Conservation (phyloP, 305 asterid species). For the Fraxinus latifolia region DNA sequence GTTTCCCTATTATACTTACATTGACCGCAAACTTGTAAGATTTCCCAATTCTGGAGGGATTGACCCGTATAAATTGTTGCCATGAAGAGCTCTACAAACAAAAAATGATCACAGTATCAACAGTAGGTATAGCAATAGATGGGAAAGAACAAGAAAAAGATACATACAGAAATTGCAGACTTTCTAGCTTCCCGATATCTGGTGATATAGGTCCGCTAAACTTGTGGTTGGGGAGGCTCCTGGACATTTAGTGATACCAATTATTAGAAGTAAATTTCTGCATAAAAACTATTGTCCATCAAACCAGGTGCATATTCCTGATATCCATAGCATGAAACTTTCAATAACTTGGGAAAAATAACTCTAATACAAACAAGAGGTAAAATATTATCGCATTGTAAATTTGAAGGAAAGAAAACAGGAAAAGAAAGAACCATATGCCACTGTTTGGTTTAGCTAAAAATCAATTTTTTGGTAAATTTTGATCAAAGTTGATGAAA, state of each 20-base stretch:
- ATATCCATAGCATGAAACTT: not conserved
- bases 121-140: constrained; percentile 1
- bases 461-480: not conserved
- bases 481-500: not conserved
- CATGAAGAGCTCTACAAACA: constrained; percentile 76
- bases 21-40: constrained; percentile 72
- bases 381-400: not conserved
- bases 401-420: constrained; percentile 1
- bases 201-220: constrained; percentile 84
- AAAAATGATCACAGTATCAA: constrained; percentile 29
- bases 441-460: not conserved
- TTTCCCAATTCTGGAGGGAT: constrained; percentile 90
- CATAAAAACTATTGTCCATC: not conserved
- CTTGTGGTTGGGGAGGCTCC: constrained; percentile 90
- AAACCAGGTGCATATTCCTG: constrained; percentile 5
- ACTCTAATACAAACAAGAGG: not conserved
- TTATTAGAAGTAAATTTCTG: constrained; percentile 26
- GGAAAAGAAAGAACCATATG: constrained; percentile 14
- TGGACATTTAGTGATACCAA: constrained; percentile 38
- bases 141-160: constrained; percentile 24
- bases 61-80: constrained; percentile 79
- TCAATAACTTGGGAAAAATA: not conserved
- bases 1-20: constrained; percentile 55
- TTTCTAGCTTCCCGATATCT: constrained; percentile 84
- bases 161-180: constrained; percentile 75